A percentile compares a stretch with the other conserved stretches of the same genome.
phyloP scores from a whole-genome alignment of 768 basidiomycete genomes.

The Phlebiopsis flavidoalba region DNA sequence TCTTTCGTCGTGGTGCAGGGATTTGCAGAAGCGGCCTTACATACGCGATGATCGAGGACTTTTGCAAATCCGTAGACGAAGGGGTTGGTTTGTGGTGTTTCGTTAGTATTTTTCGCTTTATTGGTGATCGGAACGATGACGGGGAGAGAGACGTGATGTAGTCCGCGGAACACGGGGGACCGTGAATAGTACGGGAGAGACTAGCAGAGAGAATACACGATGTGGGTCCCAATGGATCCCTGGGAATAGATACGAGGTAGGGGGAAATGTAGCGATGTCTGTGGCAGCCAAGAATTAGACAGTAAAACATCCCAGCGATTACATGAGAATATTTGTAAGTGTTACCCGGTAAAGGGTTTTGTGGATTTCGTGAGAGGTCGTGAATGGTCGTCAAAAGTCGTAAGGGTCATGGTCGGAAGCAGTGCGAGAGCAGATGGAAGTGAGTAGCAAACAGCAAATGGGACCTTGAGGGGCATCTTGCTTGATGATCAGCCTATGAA shows the following conservation, averaged over 20 bases:
- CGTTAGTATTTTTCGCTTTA: too few species aligned
- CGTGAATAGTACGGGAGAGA: neutral
- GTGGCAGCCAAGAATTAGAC: neutral
- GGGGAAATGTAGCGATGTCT: neutral
- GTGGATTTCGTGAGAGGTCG: conserved; percentile 9
- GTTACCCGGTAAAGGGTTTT: neutral
- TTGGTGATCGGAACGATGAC: neutral
- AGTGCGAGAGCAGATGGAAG: neutral
- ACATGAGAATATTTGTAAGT: neutral
- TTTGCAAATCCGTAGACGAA: neutral
- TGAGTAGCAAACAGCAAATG: neutral
- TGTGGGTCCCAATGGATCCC: neutral
- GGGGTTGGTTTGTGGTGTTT: too few species aligned
- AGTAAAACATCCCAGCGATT: neutral
- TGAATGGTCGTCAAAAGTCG: conserved; percentile 6
- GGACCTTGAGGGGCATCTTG: neutral
- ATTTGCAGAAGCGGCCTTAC: neutral
- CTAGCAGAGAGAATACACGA: neutral
- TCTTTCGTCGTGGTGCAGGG: neutral
- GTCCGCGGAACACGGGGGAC: neutral
- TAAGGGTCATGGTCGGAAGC: neutral
- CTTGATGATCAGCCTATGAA: neutral
- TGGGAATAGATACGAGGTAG: neutral
- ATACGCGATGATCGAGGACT: neutral
- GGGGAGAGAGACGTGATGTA: neutral